Conservation (phyloP, 2,329 filamentous ascomycete species). For the Aspergillus ibericus region DNA sequence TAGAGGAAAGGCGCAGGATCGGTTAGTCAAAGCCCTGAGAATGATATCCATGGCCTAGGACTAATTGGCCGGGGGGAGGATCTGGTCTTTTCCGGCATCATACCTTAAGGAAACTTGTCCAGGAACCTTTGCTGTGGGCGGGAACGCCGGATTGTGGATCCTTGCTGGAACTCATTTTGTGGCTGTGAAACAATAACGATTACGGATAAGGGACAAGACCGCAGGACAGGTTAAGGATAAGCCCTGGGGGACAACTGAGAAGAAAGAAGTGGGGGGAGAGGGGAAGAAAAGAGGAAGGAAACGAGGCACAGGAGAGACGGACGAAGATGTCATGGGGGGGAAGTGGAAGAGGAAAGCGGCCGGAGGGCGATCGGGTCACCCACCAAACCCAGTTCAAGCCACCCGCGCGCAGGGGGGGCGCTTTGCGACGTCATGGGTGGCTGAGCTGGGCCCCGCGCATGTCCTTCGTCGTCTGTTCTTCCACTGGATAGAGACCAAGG, state of each 20-base stretch:
- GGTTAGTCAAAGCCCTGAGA: slow-evolving; percentile 1
- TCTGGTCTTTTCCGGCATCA: slow-evolving; percentile 7
- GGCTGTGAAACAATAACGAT: not conserved
- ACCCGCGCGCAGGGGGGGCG: not conserved
- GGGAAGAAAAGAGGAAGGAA: not conserved
- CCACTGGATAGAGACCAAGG: not conserved
- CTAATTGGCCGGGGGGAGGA: not conserved
- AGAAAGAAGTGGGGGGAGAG: slow-evolving; percentile 6
- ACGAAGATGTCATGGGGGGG: not conserved
- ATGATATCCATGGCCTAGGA: not conserved
- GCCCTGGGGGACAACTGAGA: not conserved
- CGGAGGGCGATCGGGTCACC: not conserved
- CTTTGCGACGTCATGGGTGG: slow-evolving; percentile 3
- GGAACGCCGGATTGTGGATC: slow-evolving; percentile 44
- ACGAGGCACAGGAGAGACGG: not conserved
- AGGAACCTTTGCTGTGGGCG: slow-evolving; percentile 45
- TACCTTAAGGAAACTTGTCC: slow-evolving; percentile 52
- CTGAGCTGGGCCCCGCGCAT: not conserved
- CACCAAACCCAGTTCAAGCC: not conserved
- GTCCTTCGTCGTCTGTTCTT: not conserved
- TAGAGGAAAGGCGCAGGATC: slow-evolving; percentile 20
- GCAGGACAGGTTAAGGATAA: not conserved
- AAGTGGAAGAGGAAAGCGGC: not conserved
- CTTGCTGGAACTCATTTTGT: slow-evolving; percentile 35
- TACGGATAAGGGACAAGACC: not conserved